phyloP scores from a whole-genome alignment of 2,329 filamentous ascomycete genomes.

The Talaromyces sp. region DNA sequence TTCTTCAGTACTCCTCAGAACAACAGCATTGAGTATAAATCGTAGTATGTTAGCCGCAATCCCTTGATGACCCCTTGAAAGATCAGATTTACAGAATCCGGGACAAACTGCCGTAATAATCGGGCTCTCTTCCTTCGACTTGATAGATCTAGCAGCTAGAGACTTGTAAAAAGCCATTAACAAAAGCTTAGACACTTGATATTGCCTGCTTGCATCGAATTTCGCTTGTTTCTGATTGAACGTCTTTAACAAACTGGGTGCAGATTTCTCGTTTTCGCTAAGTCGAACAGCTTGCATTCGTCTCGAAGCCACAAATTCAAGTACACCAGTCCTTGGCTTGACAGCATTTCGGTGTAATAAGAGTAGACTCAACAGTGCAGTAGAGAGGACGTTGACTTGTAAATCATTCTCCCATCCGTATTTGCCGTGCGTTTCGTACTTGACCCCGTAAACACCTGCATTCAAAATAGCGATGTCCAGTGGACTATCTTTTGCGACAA shows the following conservation, averaged over 20 bases:
- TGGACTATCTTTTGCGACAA: background rate
- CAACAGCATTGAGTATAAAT: background rate
- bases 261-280: background rate
- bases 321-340: background rate
- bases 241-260: background rate
- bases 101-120: constrained; percentile 11
- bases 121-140: background rate
- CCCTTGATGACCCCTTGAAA: constrained; percentile 12
- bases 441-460: constrained; percentile 3
- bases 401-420: constrained; percentile 7
- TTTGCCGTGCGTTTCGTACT: background rate
- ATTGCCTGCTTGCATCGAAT: constrained; percentile 9
- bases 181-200: constrained; percentile 11
- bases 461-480: constrained; percentile 1
- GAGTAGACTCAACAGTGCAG: constrained; percentile 1
- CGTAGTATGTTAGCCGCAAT: background rate
- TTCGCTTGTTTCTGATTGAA: constrained; percentile 6
- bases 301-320: constrained; percentile 13
- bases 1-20: constrained; percentile 6
- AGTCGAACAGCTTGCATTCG: constrained; percentile 8
- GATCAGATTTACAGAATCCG: constrained; percentile 11
- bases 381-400: constrained; percentile 10
- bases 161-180: background rate
- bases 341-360: background rate
- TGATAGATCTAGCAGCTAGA: background rate